Percentiles rank a stretch among this genome's conserved stretches.
Conservation (phyloP, 192 early-diverging fungal genomes). For the Rhizoclosmatium sp. region DNA sequence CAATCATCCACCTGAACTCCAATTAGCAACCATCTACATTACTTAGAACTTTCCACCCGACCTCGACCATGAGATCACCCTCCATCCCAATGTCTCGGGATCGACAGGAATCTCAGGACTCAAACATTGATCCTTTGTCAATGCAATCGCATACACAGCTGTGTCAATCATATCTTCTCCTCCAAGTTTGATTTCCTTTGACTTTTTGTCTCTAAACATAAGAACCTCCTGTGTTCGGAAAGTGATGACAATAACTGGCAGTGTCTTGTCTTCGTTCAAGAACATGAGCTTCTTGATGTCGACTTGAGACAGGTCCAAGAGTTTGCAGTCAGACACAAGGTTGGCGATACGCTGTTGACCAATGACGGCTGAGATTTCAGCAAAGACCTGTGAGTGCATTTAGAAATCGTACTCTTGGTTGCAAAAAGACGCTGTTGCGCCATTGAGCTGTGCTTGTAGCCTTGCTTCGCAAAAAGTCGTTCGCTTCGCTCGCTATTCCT, state of each 20-base stretch:
- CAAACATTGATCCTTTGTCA: conserved; percentile 78
- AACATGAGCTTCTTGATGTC: conserved; percentile 90
- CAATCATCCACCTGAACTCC: too few relatives aligned
- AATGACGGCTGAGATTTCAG: conserved; percentile 77
- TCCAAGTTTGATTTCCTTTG: conserved; percentile 84
- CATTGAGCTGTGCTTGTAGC: not conserved
- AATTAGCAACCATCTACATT: too few relatives aligned
- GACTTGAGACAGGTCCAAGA: conserved; percentile 90
- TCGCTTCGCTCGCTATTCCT: too few relatives aligned
- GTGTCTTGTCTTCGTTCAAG: conserved; percentile 79
- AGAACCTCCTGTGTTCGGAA: conserved; percentile 96
- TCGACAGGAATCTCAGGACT: conserved; percentile 78
- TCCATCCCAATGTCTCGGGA: conserved; percentile 89
- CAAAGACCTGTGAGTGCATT: conserved; percentile 52
- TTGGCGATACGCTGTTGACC: conserved; percentile 87
- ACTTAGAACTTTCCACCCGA: conserved; percentile 30
- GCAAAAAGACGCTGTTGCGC: too few relatives aligned
- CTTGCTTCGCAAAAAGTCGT: too few relatives aligned
- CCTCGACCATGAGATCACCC: conserved; percentile 78
- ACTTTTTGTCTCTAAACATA: conserved; percentile 86
- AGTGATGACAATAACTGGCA: conserved; percentile 87
- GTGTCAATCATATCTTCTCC: conserved; percentile 85
- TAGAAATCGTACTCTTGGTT: not conserved
- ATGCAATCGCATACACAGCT: conserved; percentile 86
- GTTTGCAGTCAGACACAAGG: conserved; percentile 91